These are phyloP conservation scores for Yamadazyma kanchanaburiensis DNA, from an alignment of 1,139 yeast genomes.

Conservation along the genomic window DNA sequence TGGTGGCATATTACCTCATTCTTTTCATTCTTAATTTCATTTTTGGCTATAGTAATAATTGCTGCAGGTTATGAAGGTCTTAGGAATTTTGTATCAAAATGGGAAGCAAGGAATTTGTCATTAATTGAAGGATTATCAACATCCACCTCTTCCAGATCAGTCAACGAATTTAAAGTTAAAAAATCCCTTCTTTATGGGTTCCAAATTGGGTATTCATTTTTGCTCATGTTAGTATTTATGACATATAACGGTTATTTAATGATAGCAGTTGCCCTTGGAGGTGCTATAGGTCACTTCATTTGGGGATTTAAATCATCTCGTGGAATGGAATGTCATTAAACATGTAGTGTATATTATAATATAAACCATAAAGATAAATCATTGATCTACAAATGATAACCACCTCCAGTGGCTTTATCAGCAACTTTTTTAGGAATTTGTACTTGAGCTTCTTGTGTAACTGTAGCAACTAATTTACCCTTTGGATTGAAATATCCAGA, in stretches of 20 bases:
- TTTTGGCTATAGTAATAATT: slow-evolving; percentile 46
- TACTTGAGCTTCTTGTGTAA: slow-evolving; percentile 34
- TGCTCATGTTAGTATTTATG: slow-evolving; percentile 80
- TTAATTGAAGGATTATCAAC: slow-evolving; percentile 15
- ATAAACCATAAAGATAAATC: no score
- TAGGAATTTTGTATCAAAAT: slow-evolving; percentile 32
- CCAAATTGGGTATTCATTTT: slow-evolving; percentile 74
- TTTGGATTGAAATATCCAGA: slow-evolving; percentile 28
- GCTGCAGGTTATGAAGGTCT: slow-evolving; percentile 63
- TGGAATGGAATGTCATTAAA: slow-evolving; percentile 49
- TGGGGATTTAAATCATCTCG: slow-evolving; percentile 46
- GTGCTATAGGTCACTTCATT: slow-evolving; percentile 58
- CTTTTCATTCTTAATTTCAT: slow-evolving; percentile 50
- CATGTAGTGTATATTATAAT: background rate
- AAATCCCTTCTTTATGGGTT: slow-evolving; percentile 55
- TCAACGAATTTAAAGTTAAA: slow-evolving; percentile 23
- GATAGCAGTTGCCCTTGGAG: slow-evolving; percentile 70
- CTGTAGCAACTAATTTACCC: slow-evolving; percentile 20
- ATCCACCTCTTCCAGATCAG: slow-evolving; percentile 12
- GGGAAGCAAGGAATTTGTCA: slow-evolving; percentile 21
- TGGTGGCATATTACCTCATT: slow-evolving; percentile 75
- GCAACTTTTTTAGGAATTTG: slow-evolving; percentile 26
- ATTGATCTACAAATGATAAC: slow-evolving; percentile 1
- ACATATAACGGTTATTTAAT: slow-evolving; percentile 83
- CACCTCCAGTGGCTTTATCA: slow-evolving; percentile 18